Evolutionary conservation across 2,329 filamentous ascomycete genomes (phyloP).

Genomic region (Epichloe glyceriae): DNA sequence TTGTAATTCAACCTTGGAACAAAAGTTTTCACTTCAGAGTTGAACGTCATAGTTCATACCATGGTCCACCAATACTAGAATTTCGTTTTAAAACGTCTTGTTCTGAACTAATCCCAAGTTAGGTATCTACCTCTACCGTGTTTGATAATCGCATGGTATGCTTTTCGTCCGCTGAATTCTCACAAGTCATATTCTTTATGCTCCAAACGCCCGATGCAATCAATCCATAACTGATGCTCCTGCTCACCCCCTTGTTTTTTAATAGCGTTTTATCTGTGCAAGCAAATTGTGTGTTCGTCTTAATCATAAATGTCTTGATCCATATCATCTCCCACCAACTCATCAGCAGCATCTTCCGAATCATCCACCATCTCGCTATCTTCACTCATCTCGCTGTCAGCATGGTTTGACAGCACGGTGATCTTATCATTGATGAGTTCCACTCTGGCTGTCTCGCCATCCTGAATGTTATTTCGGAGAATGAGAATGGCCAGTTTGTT

Average conservation of each 20-base stretch:
- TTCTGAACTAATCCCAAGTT: too few species aligned
- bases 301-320: constrained; percentile 43
- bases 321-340: constrained; percentile 47
- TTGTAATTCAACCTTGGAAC: too few species aligned
- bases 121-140: too few species aligned
- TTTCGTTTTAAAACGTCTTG: too few species aligned
- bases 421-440: constrained; percentile 70
- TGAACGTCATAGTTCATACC: too few species aligned
- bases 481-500: constrained; percentile 89
- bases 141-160: too few species aligned
- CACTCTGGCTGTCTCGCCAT: constrained; percentile 74
- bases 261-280: too few species aligned
- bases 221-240: neutral
- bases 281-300: neutral
- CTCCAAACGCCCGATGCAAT: neutral
- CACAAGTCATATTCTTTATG: neutral
- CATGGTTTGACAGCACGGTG: constrained; percentile 70
- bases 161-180: too few species aligned
- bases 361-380: constrained; percentile 62
- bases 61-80: too few species aligned
- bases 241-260: neutral
- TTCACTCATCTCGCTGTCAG: constrained; percentile 44
- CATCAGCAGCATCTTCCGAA: constrained; percentile 61
- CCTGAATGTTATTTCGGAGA: constrained; percentile 67
- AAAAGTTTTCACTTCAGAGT: too few species aligned